A percentile compares a stretch with the other conserved stretches of the same genome.
Evolutionary conservation across 306 rosid genomes (phyloP).

Genomic region (Pachyrhizus erosus): DNA sequence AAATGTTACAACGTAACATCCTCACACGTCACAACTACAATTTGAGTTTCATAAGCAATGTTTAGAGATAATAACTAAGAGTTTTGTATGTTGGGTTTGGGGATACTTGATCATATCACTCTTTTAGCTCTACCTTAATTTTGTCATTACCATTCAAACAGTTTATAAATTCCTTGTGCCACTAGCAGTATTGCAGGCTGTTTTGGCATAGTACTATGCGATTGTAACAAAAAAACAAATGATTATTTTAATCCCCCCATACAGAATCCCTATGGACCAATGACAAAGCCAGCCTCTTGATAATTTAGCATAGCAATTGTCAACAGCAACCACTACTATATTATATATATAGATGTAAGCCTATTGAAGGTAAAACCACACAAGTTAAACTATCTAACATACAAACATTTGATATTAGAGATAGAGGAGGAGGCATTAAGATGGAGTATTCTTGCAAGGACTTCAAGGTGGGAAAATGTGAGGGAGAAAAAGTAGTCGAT

Average conservation of each 20-base stretch:
- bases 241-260: background rate
- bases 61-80: constrained; percentile 31
- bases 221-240: background rate
- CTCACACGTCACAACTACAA: background rate
- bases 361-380: constrained; percentile 20
- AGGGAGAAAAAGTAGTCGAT: constrained; percentile 75
- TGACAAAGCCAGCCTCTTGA: constrained; percentile 36
- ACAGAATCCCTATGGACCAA: background rate
- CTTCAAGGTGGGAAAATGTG: constrained; percentile 74
- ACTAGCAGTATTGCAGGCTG: background rate
- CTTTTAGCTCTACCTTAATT: constrained; percentile 13
- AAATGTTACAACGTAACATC: too few relatives aligned
- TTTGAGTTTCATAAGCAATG: background rate
- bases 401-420: constrained; percentile 17
- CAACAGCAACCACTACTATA: constrained; percentile 10
- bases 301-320: constrained; percentile 38
- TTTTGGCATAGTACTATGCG: background rate
- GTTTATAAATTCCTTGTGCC: background rate
- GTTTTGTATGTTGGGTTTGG: background rate
- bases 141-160: background rate
- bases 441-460: constrained; percentile 67
- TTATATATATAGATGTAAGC: constrained; percentile 23
- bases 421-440: background rate
- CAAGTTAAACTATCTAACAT: background rate
- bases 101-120: constrained; percentile 25